Conservation (phyloP, 2,329 filamentous ascomycete genomes). For the Aspergillus sp. region DNA sequence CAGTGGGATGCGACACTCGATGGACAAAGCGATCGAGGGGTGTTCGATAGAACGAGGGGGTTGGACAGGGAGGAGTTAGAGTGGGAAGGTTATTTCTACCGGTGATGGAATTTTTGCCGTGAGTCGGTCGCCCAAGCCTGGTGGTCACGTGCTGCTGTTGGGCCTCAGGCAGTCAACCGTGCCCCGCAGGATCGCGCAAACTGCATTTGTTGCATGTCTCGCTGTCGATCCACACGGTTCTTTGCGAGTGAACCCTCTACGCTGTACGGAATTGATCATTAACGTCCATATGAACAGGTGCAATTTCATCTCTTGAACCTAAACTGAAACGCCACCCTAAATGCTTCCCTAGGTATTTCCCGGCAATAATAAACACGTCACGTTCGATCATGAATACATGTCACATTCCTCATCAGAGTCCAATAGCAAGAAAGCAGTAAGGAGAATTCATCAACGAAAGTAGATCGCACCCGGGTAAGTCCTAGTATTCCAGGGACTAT, state of each 20-base stretch:
- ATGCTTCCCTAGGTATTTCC: constrained; percentile 6
- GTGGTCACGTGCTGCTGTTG: constrained; percentile 19
- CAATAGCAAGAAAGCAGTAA: not conserved
- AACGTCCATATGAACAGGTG: not conserved
- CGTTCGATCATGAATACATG: constrained; percentile 17
- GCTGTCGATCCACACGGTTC: no score
- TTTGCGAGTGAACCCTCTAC: no score
- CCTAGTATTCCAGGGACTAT: not conserved
- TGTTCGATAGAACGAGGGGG: constrained; percentile 24
- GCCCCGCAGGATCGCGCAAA: constrained; percentile 19
- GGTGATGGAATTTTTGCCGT: constrained; percentile 34
- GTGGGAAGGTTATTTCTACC: constrained; percentile 25
- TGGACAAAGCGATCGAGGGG: constrained; percentile 15
- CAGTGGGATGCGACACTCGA: constrained; percentile 26
- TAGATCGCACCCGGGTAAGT: not conserved
- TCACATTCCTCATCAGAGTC: constrained; percentile 20
- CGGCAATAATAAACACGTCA: constrained; percentile 8
- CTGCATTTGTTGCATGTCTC: not conserved
- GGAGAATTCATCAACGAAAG: constrained; percentile 3
- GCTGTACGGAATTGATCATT: no score
- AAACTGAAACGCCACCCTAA: constrained; percentile 11
- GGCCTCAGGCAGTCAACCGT: constrained; percentile 21
- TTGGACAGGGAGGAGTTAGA: constrained; percentile 28
- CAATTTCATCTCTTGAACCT: not conserved
- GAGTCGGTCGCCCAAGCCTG: constrained; percentile 24